Evolutionary conservation across 2,329 filamentous ascomycete species (phyloP).

Genomic region (Fusarium anguioides): DNA sequence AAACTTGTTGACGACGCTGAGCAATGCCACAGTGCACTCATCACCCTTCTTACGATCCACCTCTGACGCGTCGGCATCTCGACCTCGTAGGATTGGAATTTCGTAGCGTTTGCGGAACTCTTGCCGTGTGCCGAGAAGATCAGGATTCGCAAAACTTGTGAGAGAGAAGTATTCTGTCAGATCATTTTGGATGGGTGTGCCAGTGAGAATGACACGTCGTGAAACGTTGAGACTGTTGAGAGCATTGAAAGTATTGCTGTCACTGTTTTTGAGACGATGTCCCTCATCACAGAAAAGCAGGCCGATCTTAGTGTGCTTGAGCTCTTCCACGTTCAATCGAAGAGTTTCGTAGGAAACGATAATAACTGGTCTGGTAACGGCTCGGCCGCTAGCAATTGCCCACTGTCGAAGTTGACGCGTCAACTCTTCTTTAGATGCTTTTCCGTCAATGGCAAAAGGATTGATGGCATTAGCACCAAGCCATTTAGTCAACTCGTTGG

Average conservation of each 20-base stretch:
- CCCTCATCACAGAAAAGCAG: constrained; percentile 96
- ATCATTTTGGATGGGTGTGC: constrained; percentile 98
- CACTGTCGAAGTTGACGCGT: constrained; percentile 92
- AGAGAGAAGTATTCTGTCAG: constrained; percentile 97
- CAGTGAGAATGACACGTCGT: constrained; percentile 91
- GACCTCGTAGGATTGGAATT: constrained; percentile 88
- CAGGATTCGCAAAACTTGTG: constrained; percentile 95
- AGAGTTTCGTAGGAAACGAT: constrained; percentile 99
- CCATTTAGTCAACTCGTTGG: constrained; percentile 97
- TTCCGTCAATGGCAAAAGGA: constrained; percentile 96
- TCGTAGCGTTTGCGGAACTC: constrained; percentile 97
- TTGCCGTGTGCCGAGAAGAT: constrained; percentile 84
- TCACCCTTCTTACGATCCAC: constrained; percentile 85
- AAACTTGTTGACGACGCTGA: constrained; percentile 93
- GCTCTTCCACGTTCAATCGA: constrained; percentile 87
- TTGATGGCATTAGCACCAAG: constrained; percentile 89
- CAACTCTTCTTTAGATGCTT: constrained; percentile 93
- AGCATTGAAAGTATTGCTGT: constrained; percentile 93
- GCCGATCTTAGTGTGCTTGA: constrained; percentile 90
- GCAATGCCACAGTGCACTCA: constrained; percentile 82
- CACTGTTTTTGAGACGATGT: constrained; percentile 94
- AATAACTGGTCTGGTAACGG: constrained; percentile 90
- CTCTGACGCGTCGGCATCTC: constrained; percentile 90
- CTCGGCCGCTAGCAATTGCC: constrained; percentile 90
- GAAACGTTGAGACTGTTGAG: constrained; percentile 91